These are phyloP conservation scores for Porodaedalea pini DNA, from an alignment of 1,284 basidiomycete genomes.

Conservation along the genomic window DNA sequence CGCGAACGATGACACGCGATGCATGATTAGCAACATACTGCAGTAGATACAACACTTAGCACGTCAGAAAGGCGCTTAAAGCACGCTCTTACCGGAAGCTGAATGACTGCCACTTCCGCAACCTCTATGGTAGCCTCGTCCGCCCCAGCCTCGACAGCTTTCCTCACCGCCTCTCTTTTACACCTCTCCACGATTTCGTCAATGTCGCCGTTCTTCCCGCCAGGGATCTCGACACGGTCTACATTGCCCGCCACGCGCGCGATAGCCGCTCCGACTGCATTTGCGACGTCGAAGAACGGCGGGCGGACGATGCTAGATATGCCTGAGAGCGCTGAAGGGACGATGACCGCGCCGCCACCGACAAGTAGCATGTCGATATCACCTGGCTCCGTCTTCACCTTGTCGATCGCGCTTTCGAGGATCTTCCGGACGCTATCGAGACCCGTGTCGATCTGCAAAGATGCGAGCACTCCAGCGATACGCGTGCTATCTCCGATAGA, in stretches of 20 bases:
- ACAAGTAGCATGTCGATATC: constrained; percentile 47
- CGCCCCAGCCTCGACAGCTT: constrained; percentile 45
- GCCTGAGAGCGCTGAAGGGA: constrained; percentile 42
- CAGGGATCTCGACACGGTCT: constrained; percentile 42
- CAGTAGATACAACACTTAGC: neutral
- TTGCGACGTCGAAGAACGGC: constrained; percentile 49
- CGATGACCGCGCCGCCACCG: constrained; percentile 49
- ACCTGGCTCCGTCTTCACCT: constrained; percentile 57
- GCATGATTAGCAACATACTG: constrained; percentile 52
- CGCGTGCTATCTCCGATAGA: constrained; percentile 37
- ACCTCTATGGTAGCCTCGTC: constrained; percentile 38
- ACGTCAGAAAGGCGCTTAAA: neutral
- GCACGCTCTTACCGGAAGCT: constrained; percentile 35
- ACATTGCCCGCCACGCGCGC: constrained; percentile 37
- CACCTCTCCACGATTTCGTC: constrained; percentile 40
- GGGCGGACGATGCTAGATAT: constrained; percentile 47
- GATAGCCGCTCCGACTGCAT: constrained; percentile 54
- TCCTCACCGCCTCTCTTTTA: constrained; percentile 42
- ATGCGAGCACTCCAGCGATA: constrained; percentile 31
- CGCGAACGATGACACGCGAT: constrained; percentile 45
- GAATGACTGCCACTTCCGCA: constrained; percentile 42
- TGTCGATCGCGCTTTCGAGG: constrained; percentile 45
- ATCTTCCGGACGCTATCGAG: constrained; percentile 42
- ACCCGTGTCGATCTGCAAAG: constrained; percentile 33
- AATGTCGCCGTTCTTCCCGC: constrained; percentile 32